phyloP scores from a whole-genome alignment of 2,329 filamentous ascomycete species.

The Alternaria tenuissima region DNA sequence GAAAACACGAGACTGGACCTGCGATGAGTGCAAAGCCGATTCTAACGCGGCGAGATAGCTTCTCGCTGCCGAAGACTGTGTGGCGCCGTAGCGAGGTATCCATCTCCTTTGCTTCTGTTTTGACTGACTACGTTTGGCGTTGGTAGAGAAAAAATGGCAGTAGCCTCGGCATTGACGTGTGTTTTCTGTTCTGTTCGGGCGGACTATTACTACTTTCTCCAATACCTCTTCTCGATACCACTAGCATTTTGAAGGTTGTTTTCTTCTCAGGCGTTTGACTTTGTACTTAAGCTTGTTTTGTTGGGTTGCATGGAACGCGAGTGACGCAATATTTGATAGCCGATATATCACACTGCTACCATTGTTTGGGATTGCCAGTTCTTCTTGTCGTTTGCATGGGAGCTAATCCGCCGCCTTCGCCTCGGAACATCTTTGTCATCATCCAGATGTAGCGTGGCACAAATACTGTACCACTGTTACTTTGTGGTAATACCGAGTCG shows the following conservation, averaged over 20 bases:
- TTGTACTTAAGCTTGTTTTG: neutral
- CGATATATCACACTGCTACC: neutral
- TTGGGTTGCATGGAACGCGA: neutral
- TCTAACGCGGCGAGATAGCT: neutral
- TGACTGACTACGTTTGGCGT: neutral
- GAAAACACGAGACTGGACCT: slow-evolving; percentile 15
- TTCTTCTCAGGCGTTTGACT: neutral
- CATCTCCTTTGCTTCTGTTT: neutral
- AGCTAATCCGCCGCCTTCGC: neutral
- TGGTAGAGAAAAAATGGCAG: neutral
- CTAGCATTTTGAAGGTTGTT: neutral
- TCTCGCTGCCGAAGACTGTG: neutral
- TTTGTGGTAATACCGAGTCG: neutral
- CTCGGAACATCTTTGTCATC: neutral
- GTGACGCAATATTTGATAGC: accelerated
- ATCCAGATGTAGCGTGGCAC: neutral
- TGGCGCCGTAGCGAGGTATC: neutral
- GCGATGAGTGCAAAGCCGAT: slow-evolving; percentile 14
- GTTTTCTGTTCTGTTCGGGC: neutral
- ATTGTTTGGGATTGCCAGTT: neutral
- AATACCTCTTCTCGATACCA: slow-evolving; percentile 1
- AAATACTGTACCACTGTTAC: neutral
- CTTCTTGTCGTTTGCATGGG: neutral
- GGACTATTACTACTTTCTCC: neutral
- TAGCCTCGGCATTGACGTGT: neutral